Evolutionary conservation across 345 rosid species (phyloP).

Genomic region (Lepidium sativum): DNA sequence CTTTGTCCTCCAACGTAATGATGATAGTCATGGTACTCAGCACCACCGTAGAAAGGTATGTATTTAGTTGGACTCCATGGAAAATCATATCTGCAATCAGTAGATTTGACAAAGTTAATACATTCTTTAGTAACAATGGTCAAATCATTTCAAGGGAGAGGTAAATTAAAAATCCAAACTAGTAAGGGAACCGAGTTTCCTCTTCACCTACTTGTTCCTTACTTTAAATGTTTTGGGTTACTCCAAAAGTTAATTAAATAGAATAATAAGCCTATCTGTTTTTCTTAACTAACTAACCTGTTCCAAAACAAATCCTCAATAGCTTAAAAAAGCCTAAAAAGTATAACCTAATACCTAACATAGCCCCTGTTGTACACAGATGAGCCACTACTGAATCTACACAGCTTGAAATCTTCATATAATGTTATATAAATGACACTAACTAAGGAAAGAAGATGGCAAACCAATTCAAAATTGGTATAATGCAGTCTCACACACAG

Average conservation of each 20-base stretch:
- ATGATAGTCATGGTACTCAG: conserved; percentile 95
- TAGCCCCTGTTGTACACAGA: conserved; percentile 23
- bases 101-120: background rate
- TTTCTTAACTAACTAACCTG: background rate
- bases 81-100: conserved; percentile 72
- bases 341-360: conserved; percentile 18
- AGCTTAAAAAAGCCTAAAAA: conserved; percentile 14
- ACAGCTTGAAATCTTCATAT: conserved; percentile 18
- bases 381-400: conserved; percentile 29
- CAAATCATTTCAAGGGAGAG: background rate
- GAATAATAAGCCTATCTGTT: background rate
- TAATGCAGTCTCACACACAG: conserved; percentile 22
- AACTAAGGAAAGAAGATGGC: conserved; percentile 5
- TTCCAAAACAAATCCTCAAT: background rate
- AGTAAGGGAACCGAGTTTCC: background rate
- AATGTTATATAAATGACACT: background rate
- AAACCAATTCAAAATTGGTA: conserved; percentile 26
- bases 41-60: conserved; percentile 95
- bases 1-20: conserved; percentile 98
- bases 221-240: background rate
- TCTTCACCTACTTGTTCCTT: background rate
- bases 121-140: background rate
- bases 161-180: background rate
- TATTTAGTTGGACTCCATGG: conserved; percentile 86
- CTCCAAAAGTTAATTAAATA: conserved; percentile 6